Base-by-base conservation (phyloP, 2,329 filamentous ascomycete genomes). In the Ophioceras dolichostomum region DNA sequence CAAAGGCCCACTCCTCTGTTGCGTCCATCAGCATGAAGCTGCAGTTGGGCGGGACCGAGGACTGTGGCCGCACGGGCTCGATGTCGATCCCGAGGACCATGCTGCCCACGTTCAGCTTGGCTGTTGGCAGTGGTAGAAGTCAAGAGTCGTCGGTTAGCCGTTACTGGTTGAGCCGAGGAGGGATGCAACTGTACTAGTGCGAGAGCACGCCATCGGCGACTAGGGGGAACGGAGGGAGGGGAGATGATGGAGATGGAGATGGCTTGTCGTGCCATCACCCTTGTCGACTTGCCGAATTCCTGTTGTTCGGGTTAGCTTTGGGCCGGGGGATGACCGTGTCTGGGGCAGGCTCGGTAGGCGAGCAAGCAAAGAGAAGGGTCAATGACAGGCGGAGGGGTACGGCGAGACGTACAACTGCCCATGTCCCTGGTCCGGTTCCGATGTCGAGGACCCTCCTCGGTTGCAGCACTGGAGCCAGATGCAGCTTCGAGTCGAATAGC, bases 71-170 rank as follows among this genome's bases (percentile, higher is more conserved):
- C 10, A 55, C 47, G 4, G 49, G 47, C 32, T 55, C 54, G 16
- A 56, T 42, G 34, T 56, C 54, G 33, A 55, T 45, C 10, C 54
- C 54, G 21, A 56, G 26, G 1, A 56, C 48, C 4, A 47, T 43
- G 17, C 46, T 47, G 14, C 43, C 43, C 5, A 51, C 52, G 21
- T 54, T 47, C 20, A 34, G 40, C 41, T 48, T 39, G 39, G 49
- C 52, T 49, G 10, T 10, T 5, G 24, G 19, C 7, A 20, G 19
- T 13, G 16, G 24, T 41, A 46, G 29, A 34, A n/a, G n/a, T n/a
- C n/a, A n/a, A n/a, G n/a, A n/a, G n/a, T n/a, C n/a, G n/a, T n/a
- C n/a, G n/a, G n/a, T n/a, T n/a, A n/a, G n/a, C n/a, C n/a, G n/a
- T n/a, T n/a, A n/a, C n/a, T n/a, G n/a, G n/a, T n/a, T n/a, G n/a